Percentiles rank a stretch among this genome's conserved stretches.
phyloP scores from a whole-genome alignment of 176 grass and related monocot genomes.

The Musa acuminata region DNA sequence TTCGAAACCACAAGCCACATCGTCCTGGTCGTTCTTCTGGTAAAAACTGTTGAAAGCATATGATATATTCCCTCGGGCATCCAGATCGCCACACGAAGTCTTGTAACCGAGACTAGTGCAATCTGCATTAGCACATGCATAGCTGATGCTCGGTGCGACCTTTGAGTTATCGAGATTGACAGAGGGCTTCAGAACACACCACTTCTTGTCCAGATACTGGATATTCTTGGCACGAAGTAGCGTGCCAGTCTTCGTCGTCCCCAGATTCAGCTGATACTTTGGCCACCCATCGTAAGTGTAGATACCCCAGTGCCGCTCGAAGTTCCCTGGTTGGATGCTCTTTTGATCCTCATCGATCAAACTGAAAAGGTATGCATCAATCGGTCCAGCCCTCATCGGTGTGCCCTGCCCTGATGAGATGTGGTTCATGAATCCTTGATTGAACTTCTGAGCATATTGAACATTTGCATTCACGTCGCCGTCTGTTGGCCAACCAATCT shows the following conservation, averaged over 20 bases:
- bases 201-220: conserved; percentile 77
- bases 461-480: conserved; percentile 72
- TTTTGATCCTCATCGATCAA: conserved; percentile 91
- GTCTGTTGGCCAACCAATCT: conserved; percentile 88
- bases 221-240: conserved; percentile 40
- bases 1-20: conserved; percentile 73
- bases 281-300: conserved; percentile 78
- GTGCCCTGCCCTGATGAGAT: conserved; percentile 57
- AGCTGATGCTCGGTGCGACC: conserved; percentile 45
- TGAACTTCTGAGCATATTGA: conserved; percentile 73
- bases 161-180: conserved; percentile 32
- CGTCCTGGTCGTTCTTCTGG: conserved; percentile 98
- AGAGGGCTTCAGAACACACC: conserved; percentile 87
- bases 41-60: conserved; percentile 87
- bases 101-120: conserved; percentile 90
- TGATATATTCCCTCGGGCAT: conserved; percentile 61
- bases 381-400: conserved; percentile 57
- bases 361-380: conserved; percentile 86
- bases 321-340: conserved; percentile 95
- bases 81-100: conserved; percentile 74
- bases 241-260: conserved; percentile 26
- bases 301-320: conserved; percentile 96
- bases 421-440: conserved; percentile 86
- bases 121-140: conserved; percentile 71
- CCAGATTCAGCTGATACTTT: conserved; percentile 67